phyloP scores from a whole-genome alignment of 257 asterid species.

The Echites panduratus region DNA sequence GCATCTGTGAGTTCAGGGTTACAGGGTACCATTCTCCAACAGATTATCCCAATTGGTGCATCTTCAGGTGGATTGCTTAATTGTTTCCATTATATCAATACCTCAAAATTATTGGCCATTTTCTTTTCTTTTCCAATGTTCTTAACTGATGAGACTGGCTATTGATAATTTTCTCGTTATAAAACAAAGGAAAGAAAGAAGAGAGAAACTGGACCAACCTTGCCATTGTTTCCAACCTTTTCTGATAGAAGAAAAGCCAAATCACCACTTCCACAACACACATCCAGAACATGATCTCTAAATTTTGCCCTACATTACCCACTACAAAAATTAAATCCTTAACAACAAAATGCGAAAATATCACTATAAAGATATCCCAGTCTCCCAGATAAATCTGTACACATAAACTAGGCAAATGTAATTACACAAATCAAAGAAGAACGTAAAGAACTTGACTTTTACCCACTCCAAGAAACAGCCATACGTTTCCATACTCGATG shows the following conservation, averaged over 20 bases:
- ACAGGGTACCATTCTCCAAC: not conserved
- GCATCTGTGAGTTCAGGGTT: not conserved
- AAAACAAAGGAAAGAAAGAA: not conserved
- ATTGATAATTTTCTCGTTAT: not conserved
- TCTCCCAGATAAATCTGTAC: too few species aligned
- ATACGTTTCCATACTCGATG: conserved; percentile 90
- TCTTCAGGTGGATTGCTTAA: not conserved
- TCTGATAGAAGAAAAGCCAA: conserved; percentile 73
- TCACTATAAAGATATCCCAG: too few species aligned
- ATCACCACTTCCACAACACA: conserved; percentile 96
- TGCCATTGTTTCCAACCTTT: conserved; percentile 66
- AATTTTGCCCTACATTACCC: conserved; percentile 55
- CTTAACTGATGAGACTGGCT: not conserved
- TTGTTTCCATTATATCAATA: not conserved
- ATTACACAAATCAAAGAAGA: too few species aligned
- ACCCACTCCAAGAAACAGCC: conserved; percentile 92
- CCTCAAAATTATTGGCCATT: not conserved
- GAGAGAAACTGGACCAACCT: conserved; percentile 37
- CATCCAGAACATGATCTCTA: conserved; percentile 68
- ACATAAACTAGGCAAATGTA: too few species aligned
- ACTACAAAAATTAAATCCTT: conserved; percentile 16
- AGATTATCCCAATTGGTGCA: not conserved
- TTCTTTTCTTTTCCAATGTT: not conserved
- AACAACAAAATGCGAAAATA: too few species aligned
- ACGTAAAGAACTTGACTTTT: conserved; percentile 7